Evolutionary conservation across 306 rosid species (phyloP).

Genomic region (Lotus japonicus): DNA sequence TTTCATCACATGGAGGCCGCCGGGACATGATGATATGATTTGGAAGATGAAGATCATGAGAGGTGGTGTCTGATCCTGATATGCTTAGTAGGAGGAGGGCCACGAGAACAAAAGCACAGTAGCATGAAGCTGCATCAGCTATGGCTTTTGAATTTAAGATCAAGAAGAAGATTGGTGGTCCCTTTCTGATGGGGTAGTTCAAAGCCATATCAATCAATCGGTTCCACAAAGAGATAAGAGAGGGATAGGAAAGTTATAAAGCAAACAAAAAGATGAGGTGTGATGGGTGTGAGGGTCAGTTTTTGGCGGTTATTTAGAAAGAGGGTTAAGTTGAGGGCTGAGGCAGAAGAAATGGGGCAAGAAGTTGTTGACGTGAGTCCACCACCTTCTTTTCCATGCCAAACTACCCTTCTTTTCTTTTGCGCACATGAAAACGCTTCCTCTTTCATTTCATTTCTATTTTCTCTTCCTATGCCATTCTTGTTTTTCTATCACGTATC

Average conservation of each 20-base stretch:
- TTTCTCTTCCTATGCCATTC: no score
- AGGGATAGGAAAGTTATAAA: background rate
- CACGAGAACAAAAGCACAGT: constrained; percentile 30
- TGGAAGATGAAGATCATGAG: background rate
- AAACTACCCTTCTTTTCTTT: background rate
- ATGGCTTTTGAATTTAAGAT: no score
- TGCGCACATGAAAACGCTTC: no score
- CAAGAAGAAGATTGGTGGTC: no score
- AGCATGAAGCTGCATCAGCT: constrained; percentile 44
- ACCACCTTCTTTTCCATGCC: background rate
- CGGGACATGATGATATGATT: background rate
- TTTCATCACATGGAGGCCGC: constrained; percentile 37
- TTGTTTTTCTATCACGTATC: no score
- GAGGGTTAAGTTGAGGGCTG: background rate
- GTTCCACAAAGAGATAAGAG: background rate
- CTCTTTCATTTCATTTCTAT: no score
- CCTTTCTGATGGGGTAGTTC: background rate
- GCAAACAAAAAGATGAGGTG: background rate
- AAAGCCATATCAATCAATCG: constrained; percentile 31
- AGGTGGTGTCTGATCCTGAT: background rate
- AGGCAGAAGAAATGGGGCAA: constrained; percentile 10
- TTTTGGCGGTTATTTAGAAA: constrained; percentile 30
- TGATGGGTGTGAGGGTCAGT: constrained; percentile 11
- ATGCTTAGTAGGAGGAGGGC: constrained; percentile 22
- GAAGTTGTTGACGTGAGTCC: constrained; percentile 15